Conservation (phyloP, 2,329 filamentous ascomycete species). For the Paecilomyces sp. region DNA sequence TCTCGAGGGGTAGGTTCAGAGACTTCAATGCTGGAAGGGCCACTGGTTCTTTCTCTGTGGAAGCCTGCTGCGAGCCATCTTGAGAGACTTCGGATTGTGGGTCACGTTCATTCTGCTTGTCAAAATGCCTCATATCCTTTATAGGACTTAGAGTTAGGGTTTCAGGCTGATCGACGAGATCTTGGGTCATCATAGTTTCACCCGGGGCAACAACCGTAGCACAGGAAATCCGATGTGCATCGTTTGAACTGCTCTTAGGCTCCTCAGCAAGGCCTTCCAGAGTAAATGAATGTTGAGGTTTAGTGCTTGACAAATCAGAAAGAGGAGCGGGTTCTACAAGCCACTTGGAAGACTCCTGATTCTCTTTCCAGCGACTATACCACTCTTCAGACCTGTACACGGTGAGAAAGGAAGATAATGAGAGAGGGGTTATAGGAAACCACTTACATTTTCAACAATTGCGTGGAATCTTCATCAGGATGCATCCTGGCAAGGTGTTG, state of each 20-base stretch:
- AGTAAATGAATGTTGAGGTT: background rate
- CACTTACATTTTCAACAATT: constrained; percentile 43
- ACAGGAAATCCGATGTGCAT: constrained; percentile 2
- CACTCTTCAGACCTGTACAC: constrained; percentile 20
- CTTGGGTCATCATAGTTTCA: background rate
- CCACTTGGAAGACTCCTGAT: constrained; percentile 10
- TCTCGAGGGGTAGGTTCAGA: constrained; percentile 5
- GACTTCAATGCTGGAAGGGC: constrained; percentile 8
- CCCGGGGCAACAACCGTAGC: constrained; percentile 1
- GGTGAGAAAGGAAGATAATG: background rate
- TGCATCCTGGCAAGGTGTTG: constrained; percentile 70
- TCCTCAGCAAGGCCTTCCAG: background rate
- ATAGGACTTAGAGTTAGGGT: constrained; percentile 5
- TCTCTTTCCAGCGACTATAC: constrained; percentile 22
- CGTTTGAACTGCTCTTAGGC: background rate
- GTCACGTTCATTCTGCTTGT: background rate
- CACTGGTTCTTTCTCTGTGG: constrained; percentile 2
- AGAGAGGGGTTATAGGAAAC: background rate
- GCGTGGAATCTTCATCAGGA: constrained; percentile 33
- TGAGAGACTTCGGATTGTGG: background rate
- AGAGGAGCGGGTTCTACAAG: constrained; percentile 11
- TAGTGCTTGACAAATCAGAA: background rate
- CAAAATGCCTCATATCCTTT: background rate
- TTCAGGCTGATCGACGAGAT: constrained; percentile 1
- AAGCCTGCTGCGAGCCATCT: background rate